Evolutionary conservation across 441 rosid genomes (phyloP).

Genomic region (Mallotus japonicus): DNA sequence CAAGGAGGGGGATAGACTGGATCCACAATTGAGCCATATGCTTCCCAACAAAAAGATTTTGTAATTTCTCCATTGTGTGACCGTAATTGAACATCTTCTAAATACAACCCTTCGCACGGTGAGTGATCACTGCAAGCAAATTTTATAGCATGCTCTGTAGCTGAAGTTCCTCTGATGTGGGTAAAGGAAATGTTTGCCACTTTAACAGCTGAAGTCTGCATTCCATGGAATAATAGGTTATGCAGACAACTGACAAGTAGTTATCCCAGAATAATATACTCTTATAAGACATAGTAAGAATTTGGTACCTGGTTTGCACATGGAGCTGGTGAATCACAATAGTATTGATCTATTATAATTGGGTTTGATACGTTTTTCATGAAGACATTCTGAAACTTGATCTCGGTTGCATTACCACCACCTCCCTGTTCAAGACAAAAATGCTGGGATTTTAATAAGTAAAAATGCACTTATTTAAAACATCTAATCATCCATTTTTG

Average conservation of each 20-base stretch:
- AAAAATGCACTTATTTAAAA: not conserved
- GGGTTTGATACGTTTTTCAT: constrained; percentile 90
- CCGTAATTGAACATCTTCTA: constrained; percentile 63
- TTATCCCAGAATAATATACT: not conserved
- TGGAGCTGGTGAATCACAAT: constrained; percentile 68
- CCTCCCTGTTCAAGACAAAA: constrained; percentile 63
- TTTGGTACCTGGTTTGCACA: constrained; percentile 76
- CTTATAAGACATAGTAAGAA: not conserved
- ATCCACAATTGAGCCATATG: constrained; percentile 63
- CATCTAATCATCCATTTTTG: not conserved
- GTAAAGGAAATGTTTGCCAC: constrained; percentile 58
- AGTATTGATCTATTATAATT: constrained; percentile 81
- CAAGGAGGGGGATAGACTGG: constrained; percentile 64
- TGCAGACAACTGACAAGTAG: not conserved
- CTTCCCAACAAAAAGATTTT: constrained; percentile 77
- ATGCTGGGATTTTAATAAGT: constrained; percentile 4
- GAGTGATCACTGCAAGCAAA: constrained; percentile 69
- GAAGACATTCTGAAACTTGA: constrained; percentile 54
- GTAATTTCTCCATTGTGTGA: constrained; percentile 36
- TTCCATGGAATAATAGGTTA: not conserved
- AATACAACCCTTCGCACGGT: constrained; percentile 56
- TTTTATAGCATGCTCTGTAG: constrained; percentile 66
- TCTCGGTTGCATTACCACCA: constrained; percentile 57
- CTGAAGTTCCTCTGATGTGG: constrained; percentile 68
- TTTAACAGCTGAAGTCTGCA: constrained; percentile 78